Base-by-base conservation (phyloP, 2,329 filamentous ascomycete genomes). In the Colletotrichum melonis region DNA sequence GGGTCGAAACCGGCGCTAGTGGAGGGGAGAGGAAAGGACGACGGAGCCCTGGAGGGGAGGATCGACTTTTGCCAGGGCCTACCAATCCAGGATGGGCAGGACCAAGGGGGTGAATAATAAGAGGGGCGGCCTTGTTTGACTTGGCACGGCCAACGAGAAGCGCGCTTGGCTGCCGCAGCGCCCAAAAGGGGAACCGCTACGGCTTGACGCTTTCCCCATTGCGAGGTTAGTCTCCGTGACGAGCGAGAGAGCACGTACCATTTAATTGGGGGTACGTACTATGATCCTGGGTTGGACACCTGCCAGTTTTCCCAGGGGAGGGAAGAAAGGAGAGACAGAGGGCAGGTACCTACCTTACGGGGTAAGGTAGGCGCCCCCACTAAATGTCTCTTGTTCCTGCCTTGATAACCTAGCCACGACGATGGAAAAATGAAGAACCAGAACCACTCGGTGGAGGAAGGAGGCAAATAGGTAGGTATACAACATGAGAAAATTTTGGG, bases 1-100 rank as follows among this genome's bases (percentile, higher is more conserved):
- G 71, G 68, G 58, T 73, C 72, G 68, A 72, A 68, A 32, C 68
- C 52, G 52, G 72, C 62, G 56, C 72, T 58, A 68, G 68, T 63
- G 72, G 56, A 32, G 28, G 46, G 46, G 5, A 35, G 22, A 63
- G 9, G 24, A 19, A n/a, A 49, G 35, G 9, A 62, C 38, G 38
- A 24, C 24, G 14, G 12, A 19, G 35, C n/a, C 14, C 24, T 28
- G 26, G 12, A 14, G 56, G 11, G 24, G 24, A 63, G 14, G 62
- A 73, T 73, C 71, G 62, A 72, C 32, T 35, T 35, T 35, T 35
- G 32, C 32, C 32, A 35, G 32, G 32, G 32, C 32, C 32, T 35
- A 35, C 32, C 32, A 35, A 35, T 12, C 38, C 38, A 19, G 38
- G 38, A 42, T 42, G 38, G 38, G 38, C 42, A 49, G 42, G 42